Base-by-base conservation (phyloP, 805 yeast genomes). In the Helenozyma rhizophorensis region DNA sequence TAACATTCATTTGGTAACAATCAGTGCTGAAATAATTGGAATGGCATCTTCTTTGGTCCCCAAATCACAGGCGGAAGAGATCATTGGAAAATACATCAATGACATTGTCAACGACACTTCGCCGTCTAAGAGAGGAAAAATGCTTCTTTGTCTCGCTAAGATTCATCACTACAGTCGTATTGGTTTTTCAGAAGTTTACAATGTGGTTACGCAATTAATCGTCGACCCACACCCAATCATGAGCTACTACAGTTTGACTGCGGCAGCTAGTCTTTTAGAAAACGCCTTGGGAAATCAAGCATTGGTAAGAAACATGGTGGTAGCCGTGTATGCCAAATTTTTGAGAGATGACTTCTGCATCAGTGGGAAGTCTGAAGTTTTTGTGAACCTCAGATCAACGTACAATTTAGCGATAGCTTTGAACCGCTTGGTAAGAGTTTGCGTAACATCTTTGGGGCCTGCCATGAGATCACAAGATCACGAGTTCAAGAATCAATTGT, bases 201-300 rank as follows among this genome's bases (percentile, higher is more conserved):
- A 77, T 22, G 76, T 86, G 4, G 50, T 79, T 2, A 55, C 70
- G 23, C 78, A 83, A 11, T 64, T 90, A 18, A 54, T 80, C 4
- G 61, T 61, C 14, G 97, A 90, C 55, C 89, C 96, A 0, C 90
- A 89, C 51, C 96, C 96, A 0, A 62, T 76, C 1, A 88, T 93
- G 12, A 89, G 85, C 51, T 70, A 75, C 34, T 81, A 88, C 70
- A 69, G 90, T 1, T 53, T 88, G 45, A 72, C 72, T 28, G 73
- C 93, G 0, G 52, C 83, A 26, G 56, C 73, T 2, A 58, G 72
- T 1, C 54, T 83, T 9, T 62, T 88, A 19, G 77, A 75, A 23
- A 74, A 72, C 21, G 78, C 80, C 30, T 40, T 74, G 8, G 68
- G 74, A 15, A 74, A 70, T 34, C 47, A 62, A 2, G 40, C 51